These are phyloP conservation scores for Dittrichia graveolens DNA, from an alignment of 129 eudicot genomes.

Conservation along the genomic window DNA sequence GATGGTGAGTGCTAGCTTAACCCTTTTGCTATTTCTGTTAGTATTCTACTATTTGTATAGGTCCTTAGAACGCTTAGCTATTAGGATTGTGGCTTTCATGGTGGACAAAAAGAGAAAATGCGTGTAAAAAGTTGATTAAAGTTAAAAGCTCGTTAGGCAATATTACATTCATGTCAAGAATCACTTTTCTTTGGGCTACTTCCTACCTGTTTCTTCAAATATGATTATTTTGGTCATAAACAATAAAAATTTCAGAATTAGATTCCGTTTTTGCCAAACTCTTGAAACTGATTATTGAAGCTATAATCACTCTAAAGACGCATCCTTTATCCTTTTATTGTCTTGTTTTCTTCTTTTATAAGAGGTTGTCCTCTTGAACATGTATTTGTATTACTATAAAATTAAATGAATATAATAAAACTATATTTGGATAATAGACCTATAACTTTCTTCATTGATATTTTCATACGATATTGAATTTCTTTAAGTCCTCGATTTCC, in stretches of 20 bases:
- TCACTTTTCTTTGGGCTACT: background rate
- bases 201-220: background rate
- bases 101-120: no score
- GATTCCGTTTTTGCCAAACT: background rate
- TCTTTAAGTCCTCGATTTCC: background rate
- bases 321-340: background rate
- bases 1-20: no score
- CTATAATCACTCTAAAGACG: background rate
- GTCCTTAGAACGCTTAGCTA: no score
- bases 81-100: no score
- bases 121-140: no score
- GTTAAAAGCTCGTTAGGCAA: background rate
- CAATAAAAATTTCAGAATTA: background rate
- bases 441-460: background rate
- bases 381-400: background rate
- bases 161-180: background rate
- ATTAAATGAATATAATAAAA: background rate
- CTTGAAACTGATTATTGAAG: background rate
- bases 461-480: slow-evolving; percentile 3
- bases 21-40: no score
- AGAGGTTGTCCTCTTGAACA: background rate
- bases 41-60: no score
- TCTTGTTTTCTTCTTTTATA: background rate
- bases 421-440: background rate
- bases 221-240: background rate